These are phyloP conservation scores for Otatea glauca DNA, from an alignment of 176 grass and related monocot species.

Conservation along the genomic window DNA sequence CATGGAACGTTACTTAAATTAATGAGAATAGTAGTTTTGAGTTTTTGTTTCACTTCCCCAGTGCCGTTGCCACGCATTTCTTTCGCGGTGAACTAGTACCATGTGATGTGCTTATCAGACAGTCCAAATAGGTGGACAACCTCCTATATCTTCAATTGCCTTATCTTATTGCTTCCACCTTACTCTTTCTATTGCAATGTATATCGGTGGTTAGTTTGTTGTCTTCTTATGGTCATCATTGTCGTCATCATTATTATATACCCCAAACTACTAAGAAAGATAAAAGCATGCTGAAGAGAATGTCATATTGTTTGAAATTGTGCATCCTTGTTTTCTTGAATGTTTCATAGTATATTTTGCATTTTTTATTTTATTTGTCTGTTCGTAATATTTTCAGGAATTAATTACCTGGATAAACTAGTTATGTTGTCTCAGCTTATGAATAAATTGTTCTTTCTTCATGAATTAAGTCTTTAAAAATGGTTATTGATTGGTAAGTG, in stretches of 20 bases:
- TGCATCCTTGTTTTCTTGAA: not conserved
- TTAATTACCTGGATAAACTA: not conserved
- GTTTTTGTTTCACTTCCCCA: not conserved
- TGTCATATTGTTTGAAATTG: not conserved
- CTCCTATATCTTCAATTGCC: not conserved
- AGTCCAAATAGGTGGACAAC: not conserved
- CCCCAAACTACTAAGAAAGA: not conserved
- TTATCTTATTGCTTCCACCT: not conserved
- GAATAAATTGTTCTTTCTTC: not conserved
- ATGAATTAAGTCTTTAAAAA: slow-evolving; percentile 33
- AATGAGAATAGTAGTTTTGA: not conserved
- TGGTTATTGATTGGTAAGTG: slow-evolving; percentile 14
- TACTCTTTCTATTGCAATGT: not conserved
- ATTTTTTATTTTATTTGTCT: not conserved
- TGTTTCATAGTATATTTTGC: slow-evolving; percentile 7
- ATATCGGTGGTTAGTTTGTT: not conserved
- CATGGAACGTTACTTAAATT: not conserved
- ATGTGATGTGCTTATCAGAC: not conserved
- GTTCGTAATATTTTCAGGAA: slow-evolving; percentile 16
- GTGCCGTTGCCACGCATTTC: not conserved
- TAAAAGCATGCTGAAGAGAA: not conserved
- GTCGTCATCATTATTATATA: not conserved
- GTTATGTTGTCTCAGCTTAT: slow-evolving; percentile 19
- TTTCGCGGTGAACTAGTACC: not conserved
- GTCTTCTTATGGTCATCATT: not conserved